Base-by-base conservation (phyloP, 2,329 filamentous ascomycete genomes). In the Plenodomus lindquistii region DNA sequence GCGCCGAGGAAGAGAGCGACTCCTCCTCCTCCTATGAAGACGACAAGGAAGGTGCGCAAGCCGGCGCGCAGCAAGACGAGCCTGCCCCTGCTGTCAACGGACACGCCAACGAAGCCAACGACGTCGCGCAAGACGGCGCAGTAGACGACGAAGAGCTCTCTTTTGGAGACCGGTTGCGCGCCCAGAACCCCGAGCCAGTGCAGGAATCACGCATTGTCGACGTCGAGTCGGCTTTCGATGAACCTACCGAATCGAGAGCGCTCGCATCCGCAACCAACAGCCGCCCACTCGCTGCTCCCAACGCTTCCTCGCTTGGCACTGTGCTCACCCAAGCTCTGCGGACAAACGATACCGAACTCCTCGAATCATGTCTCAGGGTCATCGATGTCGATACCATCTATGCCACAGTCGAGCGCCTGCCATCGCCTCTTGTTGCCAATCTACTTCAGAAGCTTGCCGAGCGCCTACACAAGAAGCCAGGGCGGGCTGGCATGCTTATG, bases 261-360 rank as follows among this genome's bases (percentile, higher is more conserved):
- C 71, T 79, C 34, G 63, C 67, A n/a, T 73, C 77, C 40, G 67
- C 75, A 16, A 59, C 65, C 10, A 69, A 73, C 31, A 72, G 66
- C 42, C 77, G 76, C 34, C 72, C 75, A 45, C 77, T 87, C 52
- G 79, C 81, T 16, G 77, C 84, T 17, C 88, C 87, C 11, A 86
- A 85, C 11, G 86, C 88, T 50, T 85, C 90, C 50, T 96, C 93
- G 6, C 83, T 99, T 42, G 88, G 89, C 40, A 96, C 91, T 4
- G 91, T 97, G n/a, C 85, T 99, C 50, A 86, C 91, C 13, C 93
- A 97, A 73, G 91, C 94, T 5, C 85, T 99, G 47, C 88, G 88
- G 65, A 97, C 92, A 52, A 94, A 97, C 74, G 94, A 99, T 75
- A 82, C 83, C 54, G 86, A 88, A 55, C 86, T 97, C 43, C 86